These are phyloP conservation scores for Euryodendron excelsum DNA, from an alignment of 148 eudicot species.

Conservation along the genomic window DNA sequence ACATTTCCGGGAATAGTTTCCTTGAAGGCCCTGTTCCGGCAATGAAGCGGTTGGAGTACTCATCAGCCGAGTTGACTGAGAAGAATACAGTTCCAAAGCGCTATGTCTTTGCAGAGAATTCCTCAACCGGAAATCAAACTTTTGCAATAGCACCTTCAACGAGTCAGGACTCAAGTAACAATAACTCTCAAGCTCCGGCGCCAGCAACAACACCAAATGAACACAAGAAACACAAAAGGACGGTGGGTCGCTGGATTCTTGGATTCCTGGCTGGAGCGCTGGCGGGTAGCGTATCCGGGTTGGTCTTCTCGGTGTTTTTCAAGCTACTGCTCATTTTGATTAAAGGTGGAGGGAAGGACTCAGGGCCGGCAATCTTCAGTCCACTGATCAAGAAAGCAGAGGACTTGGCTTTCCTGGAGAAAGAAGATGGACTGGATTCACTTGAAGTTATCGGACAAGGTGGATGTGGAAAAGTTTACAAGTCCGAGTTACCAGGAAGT, in stretches of 20 bases:
- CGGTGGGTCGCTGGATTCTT: conserved; percentile 38
- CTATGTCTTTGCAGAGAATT: conserved; percentile 42
- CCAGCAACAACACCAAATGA: conserved; percentile 35
- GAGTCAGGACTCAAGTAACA: background rate
- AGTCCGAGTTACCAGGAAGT: conserved; percentile 56
- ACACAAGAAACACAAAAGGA: conserved; percentile 37
- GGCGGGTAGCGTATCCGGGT: conserved; percentile 50
- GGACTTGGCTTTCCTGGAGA: conserved; percentile 69
- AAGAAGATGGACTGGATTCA: conserved; percentile 61
- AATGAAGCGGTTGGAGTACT: conserved; percentile 33
- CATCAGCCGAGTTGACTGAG: conserved; percentile 29
- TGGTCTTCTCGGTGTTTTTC: conserved; percentile 46
- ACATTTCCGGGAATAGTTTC: conserved; percentile 65
- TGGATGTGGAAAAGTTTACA: conserved; percentile 85
- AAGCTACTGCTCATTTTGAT: conserved; percentile 36
- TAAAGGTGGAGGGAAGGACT: conserved; percentile 27
- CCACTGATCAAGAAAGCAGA: conserved; percentile 70
- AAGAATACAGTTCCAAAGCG: conserved; percentile 46
- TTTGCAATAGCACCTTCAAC: conserved; percentile 14
- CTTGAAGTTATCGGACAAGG: conserved; percentile 64
- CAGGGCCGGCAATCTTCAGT: conserved; percentile 53
- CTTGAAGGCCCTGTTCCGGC: conserved; percentile 47
- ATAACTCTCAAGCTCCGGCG: conserved; percentile 37
- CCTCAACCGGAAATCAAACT: background rate
- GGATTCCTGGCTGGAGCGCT: conserved; percentile 69